Conservation (phyloP, 805 yeast species). For the Yueomyces sinensis region DNA sequence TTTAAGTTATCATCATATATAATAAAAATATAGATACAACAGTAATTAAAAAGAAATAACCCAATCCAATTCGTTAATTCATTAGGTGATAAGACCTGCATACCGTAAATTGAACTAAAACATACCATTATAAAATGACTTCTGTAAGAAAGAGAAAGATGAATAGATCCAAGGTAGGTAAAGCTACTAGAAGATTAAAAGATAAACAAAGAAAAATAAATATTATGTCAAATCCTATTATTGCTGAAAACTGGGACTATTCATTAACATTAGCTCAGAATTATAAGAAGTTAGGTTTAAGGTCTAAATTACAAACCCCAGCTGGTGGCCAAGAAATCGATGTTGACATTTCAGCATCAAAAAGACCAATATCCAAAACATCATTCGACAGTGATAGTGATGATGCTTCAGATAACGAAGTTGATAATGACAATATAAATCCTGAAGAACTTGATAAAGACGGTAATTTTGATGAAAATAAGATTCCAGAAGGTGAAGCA, state of each 20-base stretch:
- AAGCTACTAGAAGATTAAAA: conserved; percentile 56
- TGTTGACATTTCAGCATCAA: conserved; percentile 27
- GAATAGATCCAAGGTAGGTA: conserved; percentile 56
- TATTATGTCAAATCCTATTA: conserved; percentile 62
- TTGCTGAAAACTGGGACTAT: conserved; percentile 85
- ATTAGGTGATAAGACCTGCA: no score
- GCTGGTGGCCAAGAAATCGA: conserved; percentile 76
- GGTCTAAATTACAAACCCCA: conserved; percentile 46
- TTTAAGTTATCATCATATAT: no score
- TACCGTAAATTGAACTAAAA: no score
- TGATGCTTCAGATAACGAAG: conserved; percentile 9
- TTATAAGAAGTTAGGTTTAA: conserved; percentile 69
- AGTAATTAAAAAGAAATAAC: no score
- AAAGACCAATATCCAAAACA: conserved; percentile 22
- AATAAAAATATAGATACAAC: no score
- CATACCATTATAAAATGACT: conserved; percentile 39
- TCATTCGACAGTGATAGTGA: conserved; percentile 10
- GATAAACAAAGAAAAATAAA: conserved; percentile 57
- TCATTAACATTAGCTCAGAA: conserved; percentile 72
- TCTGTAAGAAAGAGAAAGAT: conserved; percentile 80
- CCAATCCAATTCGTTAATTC: no score
- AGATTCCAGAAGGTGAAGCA: conserved; percentile 71
- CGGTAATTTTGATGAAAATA: conserved; percentile 30
- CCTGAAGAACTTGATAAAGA: conserved; percentile 10
- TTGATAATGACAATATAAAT: conserved; percentile 5